Evolutionary conservation across 1,284 basidiomycete genomes (phyloP).

Genomic region (Ceratobasidium sp.): DNA sequence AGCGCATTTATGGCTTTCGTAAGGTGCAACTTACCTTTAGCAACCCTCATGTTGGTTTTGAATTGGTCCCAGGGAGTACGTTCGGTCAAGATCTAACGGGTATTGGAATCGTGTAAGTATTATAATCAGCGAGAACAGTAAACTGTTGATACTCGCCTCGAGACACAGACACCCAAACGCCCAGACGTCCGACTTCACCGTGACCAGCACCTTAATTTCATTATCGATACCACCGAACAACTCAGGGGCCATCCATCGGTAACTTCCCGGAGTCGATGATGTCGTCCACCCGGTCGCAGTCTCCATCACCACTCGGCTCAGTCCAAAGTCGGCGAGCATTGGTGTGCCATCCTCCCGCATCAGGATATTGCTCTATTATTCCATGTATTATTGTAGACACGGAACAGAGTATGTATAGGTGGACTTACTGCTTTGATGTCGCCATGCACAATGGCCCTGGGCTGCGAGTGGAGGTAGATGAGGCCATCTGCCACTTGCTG

Average conservation of each 20-base stretch:
- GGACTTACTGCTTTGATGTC: constrained; percentile 44
- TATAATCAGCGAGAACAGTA: neutral
- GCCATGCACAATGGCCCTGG: constrained; percentile 40
- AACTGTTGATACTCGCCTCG: constrained; percentile 17
- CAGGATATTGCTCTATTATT: constrained; percentile 34
- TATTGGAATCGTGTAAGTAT: neutral
- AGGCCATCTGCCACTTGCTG: constrained; percentile 42
- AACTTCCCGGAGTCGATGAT: constrained; percentile 32
- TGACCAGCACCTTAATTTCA: constrained; percentile 19
- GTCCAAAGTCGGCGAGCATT: constrained; percentile 40
- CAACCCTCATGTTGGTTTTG: neutral
- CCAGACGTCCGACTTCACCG: constrained; percentile 37
- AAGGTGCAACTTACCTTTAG: neutral
- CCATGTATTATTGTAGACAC: neutral
- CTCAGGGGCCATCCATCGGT: constrained; percentile 37
- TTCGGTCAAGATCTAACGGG: constrained; percentile 11
- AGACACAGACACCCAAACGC: constrained; percentile 42
- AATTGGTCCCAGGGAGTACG: constrained; percentile 9
- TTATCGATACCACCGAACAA: constrained; percentile 38
- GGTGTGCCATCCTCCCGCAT: constrained; percentile 38
- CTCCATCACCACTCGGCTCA: constrained; percentile 38
- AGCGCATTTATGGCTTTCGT: neutral
- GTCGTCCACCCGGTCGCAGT: constrained; percentile 40
- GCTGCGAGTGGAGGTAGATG: constrained; percentile 39
- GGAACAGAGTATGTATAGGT: neutral